Conservation (phyloP, 1,284 basidiomycete species). For the Sporisorium graminicola region DNA sequence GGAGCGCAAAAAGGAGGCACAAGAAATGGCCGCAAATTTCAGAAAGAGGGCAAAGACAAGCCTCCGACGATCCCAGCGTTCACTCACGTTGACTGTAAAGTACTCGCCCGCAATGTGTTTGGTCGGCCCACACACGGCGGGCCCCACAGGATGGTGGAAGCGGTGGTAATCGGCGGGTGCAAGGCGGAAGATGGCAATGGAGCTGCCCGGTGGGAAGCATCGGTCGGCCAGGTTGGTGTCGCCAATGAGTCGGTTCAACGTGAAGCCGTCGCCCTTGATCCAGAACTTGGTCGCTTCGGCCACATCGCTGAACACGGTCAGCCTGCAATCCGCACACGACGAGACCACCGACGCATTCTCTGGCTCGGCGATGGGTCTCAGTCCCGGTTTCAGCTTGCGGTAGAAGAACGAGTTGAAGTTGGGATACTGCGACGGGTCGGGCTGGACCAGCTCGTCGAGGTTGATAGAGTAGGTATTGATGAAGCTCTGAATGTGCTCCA, state of each 20-base stretch:
- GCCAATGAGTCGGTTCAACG: slow-evolving; percentile 82
- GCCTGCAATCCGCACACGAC: slow-evolving; percentile 89
- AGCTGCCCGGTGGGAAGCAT: slow-evolving; percentile 54
- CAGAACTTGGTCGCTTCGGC: slow-evolving; percentile 86
- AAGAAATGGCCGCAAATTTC: slow-evolving; percentile 10
- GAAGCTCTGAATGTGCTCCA: slow-evolving; percentile 85
- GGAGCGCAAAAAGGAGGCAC: slow-evolving; percentile 8
- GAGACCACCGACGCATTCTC: slow-evolving; percentile 83
- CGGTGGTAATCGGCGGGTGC: slow-evolving; percentile 92
- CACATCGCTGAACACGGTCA: slow-evolving; percentile 91
- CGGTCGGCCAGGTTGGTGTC: slow-evolving; percentile 70
- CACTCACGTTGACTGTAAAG: slow-evolving; percentile 75
- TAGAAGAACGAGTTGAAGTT: slow-evolving; percentile 93
- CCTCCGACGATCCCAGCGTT: slow-evolving; percentile 75
- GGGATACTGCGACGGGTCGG: slow-evolving; percentile 76
- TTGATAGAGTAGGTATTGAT: slow-evolving; percentile 91
- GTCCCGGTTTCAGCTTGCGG: slow-evolving; percentile 85
- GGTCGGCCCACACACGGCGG: slow-evolving; percentile 75
- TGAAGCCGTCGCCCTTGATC: slow-evolving; percentile 98
- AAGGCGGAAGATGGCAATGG: slow-evolving; percentile 80
- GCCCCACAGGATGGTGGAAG: slow-evolving; percentile 89
- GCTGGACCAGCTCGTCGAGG: slow-evolving; percentile 82
- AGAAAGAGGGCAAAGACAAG: neutral
- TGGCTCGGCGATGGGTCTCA: slow-evolving; percentile 81
- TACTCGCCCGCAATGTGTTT: slow-evolving; percentile 71